Base-by-base conservation (phyloP, 2,329 filamentous ascomycete genomes). In the Verticillium klebahnii region DNA sequence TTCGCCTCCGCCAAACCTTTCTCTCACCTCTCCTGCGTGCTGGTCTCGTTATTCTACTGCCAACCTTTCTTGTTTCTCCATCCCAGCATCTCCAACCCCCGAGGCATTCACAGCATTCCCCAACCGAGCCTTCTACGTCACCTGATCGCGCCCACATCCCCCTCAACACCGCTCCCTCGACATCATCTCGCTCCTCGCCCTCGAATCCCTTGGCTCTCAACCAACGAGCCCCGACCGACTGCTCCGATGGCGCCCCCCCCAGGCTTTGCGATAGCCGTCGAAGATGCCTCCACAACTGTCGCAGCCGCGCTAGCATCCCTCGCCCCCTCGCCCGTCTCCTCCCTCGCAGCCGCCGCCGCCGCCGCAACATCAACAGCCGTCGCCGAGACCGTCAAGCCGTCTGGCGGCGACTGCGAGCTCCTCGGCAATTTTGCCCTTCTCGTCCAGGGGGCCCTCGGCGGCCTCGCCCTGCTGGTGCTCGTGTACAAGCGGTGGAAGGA, bases 401-500 rank as follows among this genome's bases (percentile, higher is more conserved):
- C 56, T 4, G 76, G 76, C 60, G 76, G 74, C 58, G 81, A 82
- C 2, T 99, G 95, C 75, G 85, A 89, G 67, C 83, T 99, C 11
- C 83, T 99, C 2, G 95, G 95, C 1, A 86, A 93, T 4, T 99
- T 98, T 73, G 94, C 95, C 14, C 84, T 99, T 61, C 72, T 99
- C 37, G 90, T 99, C 6, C 95, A 99, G 79, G 89, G 86, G 54
- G 91, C 92, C 1, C 85, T 99, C 19, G 95, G 95, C 19, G 86
- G 83, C 19, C 80, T 97, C 61, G 95, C 95, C 9, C 78, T 98
- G 59, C 80, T 94, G 60, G 91, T 93, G 1, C 84, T 99, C 57
- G 94, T 98, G 8, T 96, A 87, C 80, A 99, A 99, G 80, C 85
- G 95, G 68, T 97, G 90, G 87, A 86, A 91, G 67, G 95, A 99